Percentiles rank a stretch among this genome's conserved stretches.
Conservation (phyloP, 139 green algal species). For the Prasinococcaceae sp. region DNA sequence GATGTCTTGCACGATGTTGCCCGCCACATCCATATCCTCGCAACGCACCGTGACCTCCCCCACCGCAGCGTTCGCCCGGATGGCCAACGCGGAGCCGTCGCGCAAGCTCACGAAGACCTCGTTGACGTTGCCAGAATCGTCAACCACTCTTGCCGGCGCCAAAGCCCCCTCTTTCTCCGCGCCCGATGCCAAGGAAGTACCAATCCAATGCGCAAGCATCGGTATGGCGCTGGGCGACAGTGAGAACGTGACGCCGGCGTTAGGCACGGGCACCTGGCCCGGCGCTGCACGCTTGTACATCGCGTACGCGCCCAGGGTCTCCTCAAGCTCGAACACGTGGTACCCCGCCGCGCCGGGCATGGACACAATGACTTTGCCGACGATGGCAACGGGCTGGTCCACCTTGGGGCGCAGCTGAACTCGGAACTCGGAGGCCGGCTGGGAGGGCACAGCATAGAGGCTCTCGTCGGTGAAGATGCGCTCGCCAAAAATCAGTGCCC, state of each 20-base stretch:
- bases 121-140: too few species aligned
- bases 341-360: conserved; percentile 21
- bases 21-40: conserved; percentile 50
- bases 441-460: conserved; percentile 11
- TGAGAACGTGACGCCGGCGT: too few species aligned
- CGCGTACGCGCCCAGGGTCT: conserved; percentile 51
- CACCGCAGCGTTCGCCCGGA: too few species aligned
- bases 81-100: too few species aligned
- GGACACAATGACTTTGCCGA: conserved; percentile 27
- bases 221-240: too few species aligned
- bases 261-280: conserved; percentile 2
- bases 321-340: conserved; percentile 55
- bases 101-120: too few species aligned
- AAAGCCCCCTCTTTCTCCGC: too few species aligned
- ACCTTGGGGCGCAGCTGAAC: neutral
- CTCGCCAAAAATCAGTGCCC: conserved; percentile 37
- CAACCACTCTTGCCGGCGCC: too few species aligned
- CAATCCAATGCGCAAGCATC: too few species aligned
- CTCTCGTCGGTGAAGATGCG: conserved; percentile 29
- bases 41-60: conserved; percentile 37
- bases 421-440: neutral
- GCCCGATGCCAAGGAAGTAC: too few species aligned
- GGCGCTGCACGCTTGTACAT: conserved; percentile 41
- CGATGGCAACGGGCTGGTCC: neutral
- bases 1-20: conserved; percentile 49